These are phyloP conservation scores for Cladosporium sp. DNA, from an alignment of 2,329 filamentous ascomycete species.

Conservation along the genomic window DNA sequence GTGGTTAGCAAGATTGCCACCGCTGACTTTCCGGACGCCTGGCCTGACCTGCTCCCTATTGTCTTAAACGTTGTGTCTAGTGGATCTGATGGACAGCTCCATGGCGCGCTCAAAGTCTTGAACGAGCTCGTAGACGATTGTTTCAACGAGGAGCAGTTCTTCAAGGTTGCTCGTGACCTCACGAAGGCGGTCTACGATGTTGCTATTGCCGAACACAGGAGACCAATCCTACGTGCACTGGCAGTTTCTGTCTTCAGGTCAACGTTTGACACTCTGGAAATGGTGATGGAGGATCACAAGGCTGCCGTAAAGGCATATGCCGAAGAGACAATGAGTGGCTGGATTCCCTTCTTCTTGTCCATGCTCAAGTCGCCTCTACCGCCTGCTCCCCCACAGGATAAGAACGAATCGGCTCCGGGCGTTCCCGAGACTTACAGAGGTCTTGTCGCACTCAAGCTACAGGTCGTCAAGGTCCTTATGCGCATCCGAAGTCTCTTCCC, in stretches of 20 bases:
- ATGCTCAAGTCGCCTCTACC: slow-evolving; percentile 76
- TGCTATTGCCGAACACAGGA: slow-evolving; percentile 72
- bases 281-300: slow-evolving; percentile 92
- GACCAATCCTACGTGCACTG: slow-evolving; percentile 71
- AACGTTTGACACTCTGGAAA: slow-evolving; percentile 93
- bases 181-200: slow-evolving; percentile 81
- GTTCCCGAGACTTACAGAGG: slow-evolving; percentile 73
- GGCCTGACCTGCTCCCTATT: slow-evolving; percentile 83
- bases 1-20: slow-evolving; percentile 92
- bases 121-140: slow-evolving; percentile 89
- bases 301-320: slow-evolving; percentile 84
- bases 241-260: slow-evolving; percentile 87
- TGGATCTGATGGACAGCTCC: slow-evolving; percentile 76
- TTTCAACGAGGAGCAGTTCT: slow-evolving; percentile 93
- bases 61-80: slow-evolving; percentile 75
- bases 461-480: slow-evolving; percentile 86
- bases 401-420: slow-evolving; percentile 57
- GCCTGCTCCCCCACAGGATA: slow-evolving; percentile 58
- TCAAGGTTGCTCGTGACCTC: slow-evolving; percentile 81
- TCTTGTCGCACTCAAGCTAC: slow-evolving; percentile 81
- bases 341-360: slow-evolving; percentile 86
- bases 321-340: slow-evolving; percentile 74
- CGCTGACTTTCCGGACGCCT: slow-evolving; percentile 89
- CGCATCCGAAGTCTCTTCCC: slow-evolving; percentile 85
- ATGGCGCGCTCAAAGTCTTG: slow-evolving; percentile 86